A percentile compares a stretch with the other conserved stretches of the same genome.
These are phyloP conservation scores for Metrosideros polymorpha DNA, from an alignment of 441 rosid species.

Conservation along the genomic window DNA sequence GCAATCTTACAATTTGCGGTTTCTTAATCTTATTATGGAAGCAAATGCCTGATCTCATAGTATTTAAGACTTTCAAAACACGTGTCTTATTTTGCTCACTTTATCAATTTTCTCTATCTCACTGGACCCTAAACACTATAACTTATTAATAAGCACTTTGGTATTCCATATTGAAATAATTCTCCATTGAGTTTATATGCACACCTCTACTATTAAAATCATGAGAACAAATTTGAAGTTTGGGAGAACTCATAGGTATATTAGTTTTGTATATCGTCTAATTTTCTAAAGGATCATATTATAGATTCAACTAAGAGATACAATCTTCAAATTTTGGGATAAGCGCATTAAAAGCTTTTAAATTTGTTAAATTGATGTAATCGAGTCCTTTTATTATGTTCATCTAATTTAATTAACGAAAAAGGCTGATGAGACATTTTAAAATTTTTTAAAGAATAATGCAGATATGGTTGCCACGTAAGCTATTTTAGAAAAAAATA, in stretches of 20 bases:
- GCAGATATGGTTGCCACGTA: not conserved
- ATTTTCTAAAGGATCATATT: not conserved
- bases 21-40: not conserved
- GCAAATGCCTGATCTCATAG: not conserved
- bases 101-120: not conserved
- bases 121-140: not conserved
- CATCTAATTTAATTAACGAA: not conserved
- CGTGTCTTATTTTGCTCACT: not conserved
- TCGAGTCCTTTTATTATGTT: too few relatives aligned
- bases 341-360: too few relatives aligned
- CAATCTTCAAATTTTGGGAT: not conserved
- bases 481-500: not conserved
- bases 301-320: not conserved
- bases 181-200: not conserved
- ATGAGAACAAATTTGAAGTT: not conserved
- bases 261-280: not conserved
- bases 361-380: too few relatives aligned
- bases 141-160: not conserved
- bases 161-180: not conserved
- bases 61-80: not conserved
- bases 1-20: not conserved
- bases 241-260: not conserved
- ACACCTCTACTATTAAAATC: not conserved
- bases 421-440: not conserved
- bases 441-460: not conserved